phyloP scores from a whole-genome alignment of 305 asterid genomes.

The Petunia hybrid region DNA sequence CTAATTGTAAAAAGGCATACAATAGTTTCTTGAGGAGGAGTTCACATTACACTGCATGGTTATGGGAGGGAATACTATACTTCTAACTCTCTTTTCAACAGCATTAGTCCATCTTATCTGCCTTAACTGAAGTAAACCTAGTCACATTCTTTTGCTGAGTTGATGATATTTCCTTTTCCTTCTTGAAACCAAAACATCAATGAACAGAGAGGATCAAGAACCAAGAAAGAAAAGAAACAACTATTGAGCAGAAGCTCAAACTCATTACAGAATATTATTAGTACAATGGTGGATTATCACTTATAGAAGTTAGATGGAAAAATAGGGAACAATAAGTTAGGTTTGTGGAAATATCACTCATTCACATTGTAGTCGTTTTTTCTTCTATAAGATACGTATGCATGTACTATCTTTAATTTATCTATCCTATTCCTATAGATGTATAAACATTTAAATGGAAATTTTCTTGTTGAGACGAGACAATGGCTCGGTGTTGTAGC shows the following conservation, averaged over 20 bases:
- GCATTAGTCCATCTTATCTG: no score
- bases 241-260: background rate
- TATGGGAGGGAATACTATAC: background rate
- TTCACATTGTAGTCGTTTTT: background rate
- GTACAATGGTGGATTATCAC: background rate
- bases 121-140: background rate
- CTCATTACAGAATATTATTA: background rate
- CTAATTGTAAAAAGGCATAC: no score
- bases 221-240: background rate
- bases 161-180: background rate
- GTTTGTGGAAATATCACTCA: background rate
- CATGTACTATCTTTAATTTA: no score
- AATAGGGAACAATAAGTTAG: background rate
- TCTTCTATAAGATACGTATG: background rate
- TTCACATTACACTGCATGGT: no score
- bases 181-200: background rate
- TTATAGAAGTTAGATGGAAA: background rate
- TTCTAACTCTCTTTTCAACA: background rate
- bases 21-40: no score
- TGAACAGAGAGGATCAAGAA: background rate
- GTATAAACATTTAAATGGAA: background rate
- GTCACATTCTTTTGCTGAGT: background rate
- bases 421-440: background rate
- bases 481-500: background rate
- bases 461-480: background rate